phyloP scores from a whole-genome alignment of 768 basidiomycete genomes.

The Mycena polygramma region DNA sequence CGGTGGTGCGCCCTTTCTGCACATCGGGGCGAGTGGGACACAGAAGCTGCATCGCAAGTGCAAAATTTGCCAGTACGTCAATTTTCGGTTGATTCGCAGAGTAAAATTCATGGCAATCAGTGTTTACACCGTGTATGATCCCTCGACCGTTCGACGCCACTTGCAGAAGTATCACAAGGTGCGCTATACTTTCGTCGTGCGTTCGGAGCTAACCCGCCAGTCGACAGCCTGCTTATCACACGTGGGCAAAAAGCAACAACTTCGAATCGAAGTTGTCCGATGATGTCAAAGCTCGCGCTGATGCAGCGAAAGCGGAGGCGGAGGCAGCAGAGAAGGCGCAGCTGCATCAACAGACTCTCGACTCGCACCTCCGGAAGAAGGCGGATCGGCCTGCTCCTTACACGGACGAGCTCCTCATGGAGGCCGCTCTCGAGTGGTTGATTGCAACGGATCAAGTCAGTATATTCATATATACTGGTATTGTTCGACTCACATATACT shows the following conservation, averaged over 20 bases:
- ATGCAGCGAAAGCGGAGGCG: not conserved
- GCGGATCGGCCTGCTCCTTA: not conserved
- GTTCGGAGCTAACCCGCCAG: not conserved
- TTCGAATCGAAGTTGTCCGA: constrained; percentile 4
- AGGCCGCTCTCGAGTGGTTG: not conserved
- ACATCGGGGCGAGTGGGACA: not conserved
- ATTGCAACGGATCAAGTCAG: not conserved
- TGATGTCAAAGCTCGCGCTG: not conserved
- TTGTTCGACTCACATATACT: not conserved
- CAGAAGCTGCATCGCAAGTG: not conserved
- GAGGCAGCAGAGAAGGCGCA: not conserved
- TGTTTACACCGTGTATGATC: not conserved
- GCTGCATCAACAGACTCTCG: constrained; percentile 6
- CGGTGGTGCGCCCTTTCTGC: not conserved
- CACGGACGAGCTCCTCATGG: not conserved
- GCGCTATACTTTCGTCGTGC: not conserved
- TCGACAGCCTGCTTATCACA: not conserved
- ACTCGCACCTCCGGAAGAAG: not conserved
- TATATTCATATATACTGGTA: not conserved
- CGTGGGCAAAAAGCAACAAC: constrained; percentile 3
- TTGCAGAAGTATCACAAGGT: not conserved
- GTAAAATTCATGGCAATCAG: not conserved
- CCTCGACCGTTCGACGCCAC: not conserved
- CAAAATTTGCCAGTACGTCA: not conserved
- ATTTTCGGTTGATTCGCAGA: not conserved